Evolutionary conservation across 345 rosid genomes (phyloP).

Genomic region (Pistacia integerrima): DNA sequence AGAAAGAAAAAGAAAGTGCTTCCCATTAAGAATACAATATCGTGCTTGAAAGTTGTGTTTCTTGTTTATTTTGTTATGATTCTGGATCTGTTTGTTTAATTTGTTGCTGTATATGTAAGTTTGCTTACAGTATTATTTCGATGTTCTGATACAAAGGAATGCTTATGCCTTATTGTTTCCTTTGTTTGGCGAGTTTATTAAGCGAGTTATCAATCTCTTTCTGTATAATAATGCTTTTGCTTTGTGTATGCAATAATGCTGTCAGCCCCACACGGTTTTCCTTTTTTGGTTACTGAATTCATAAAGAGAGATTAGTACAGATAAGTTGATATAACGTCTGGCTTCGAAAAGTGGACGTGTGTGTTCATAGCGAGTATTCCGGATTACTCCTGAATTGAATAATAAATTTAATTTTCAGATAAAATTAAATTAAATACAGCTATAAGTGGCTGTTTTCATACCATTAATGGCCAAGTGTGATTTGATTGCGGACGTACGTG

Average conservation of each 20-base stretch:
- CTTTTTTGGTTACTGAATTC: not conserved
- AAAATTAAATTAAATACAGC: no score
- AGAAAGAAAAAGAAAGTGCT: conserved; percentile 34
- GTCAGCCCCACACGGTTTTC: not conserved
- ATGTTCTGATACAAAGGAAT: not conserved
- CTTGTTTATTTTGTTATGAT: not conserved
- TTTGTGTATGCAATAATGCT: not conserved
- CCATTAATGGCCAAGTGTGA: no score
- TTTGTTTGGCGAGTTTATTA: not conserved
- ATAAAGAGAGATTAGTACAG: no score
- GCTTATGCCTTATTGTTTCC: not conserved
- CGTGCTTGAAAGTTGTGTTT: conserved; percentile 9
- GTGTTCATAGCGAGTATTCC: not conserved
- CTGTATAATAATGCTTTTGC: not conserved
- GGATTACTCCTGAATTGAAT: not conserved
- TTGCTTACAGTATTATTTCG: not conserved
- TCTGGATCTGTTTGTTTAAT: not conserved
- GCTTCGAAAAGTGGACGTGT: not conserved
- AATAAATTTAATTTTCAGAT: no score
- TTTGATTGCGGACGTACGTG: no score
- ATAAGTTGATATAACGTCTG: not conserved
- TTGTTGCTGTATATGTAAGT: not conserved
- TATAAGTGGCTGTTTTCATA: no score
- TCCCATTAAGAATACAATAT: conserved; percentile 9
- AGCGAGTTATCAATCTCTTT: not conserved